Evolutionary conservation across 768 basidiomycete species (phyloP).

Genomic region (Kwoniella sp.): DNA sequence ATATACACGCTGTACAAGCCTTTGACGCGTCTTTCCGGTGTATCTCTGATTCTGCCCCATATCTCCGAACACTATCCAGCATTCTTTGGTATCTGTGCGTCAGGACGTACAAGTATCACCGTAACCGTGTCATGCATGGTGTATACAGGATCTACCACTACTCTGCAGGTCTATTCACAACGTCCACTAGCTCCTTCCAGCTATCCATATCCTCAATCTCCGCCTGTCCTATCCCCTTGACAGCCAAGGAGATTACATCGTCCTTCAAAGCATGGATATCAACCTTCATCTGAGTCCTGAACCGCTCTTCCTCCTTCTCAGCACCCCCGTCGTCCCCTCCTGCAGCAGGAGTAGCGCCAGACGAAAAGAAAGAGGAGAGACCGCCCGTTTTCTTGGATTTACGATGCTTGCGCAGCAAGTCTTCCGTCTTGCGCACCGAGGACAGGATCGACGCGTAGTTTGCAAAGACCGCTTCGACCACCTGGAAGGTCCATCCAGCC

Average conservation of each 20-base stretch:
- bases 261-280: constrained; percentile 83
- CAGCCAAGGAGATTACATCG: constrained; percentile 72
- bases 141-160: no score
- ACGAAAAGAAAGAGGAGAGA: constrained; percentile 69
- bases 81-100: no score
- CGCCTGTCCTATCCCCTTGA: constrained; percentile 57
- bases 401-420: constrained; percentile 79
- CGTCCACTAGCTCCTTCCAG: constrained; percentile 52
- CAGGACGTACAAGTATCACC: no score
- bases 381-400: constrained; percentile 79
- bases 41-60: no score
- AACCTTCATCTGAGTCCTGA: constrained; percentile 77
- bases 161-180: constrained; percentile 37
- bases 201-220: constrained; percentile 53
- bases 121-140: no score
- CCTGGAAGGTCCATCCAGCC: constrained; percentile 58
- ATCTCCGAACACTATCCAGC: no score
- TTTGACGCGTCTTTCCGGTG: no score
- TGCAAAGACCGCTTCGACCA: constrained; percentile 67
- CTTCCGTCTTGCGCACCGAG: constrained; percentile 89
- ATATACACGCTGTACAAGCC: constrained; percentile 1
- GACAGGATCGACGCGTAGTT: constrained; percentile 81
- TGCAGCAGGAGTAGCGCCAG: constrained; percentile 11
- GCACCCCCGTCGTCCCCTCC: constrained; percentile 61
- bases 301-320: constrained; percentile 82